Evolutionary conservation across 148 eudicot genomes (phyloP).

Genomic region (Fallopia convolvulus): DNA sequence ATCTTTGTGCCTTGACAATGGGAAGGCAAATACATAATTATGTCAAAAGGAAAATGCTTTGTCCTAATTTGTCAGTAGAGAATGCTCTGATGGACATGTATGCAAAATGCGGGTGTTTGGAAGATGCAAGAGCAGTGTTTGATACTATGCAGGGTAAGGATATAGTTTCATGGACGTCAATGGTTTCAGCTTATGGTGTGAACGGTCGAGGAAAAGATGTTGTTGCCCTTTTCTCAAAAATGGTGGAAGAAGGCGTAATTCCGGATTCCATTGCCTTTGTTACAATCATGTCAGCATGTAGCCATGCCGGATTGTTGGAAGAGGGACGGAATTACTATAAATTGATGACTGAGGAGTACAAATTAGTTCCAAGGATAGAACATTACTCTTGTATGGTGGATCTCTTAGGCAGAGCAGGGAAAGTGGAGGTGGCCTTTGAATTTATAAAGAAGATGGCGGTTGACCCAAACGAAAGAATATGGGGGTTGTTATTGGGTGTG

Average conservation of each 20-base stretch:
- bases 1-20: constrained; percentile 57
- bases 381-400: constrained; percentile 73
- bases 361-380: constrained; percentile 50
- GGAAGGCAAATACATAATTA: constrained; percentile 58
- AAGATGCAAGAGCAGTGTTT: constrained; percentile 62
- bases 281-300: constrained; percentile 70
- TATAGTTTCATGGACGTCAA: constrained; percentile 82
- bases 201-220: constrained; percentile 54
- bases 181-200: constrained; percentile 73
- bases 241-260: constrained; percentile 35
- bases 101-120: constrained; percentile 71
- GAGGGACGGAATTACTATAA: constrained; percentile 46
- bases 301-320: constrained; percentile 66
- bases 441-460: constrained; percentile 47
- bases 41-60: constrained; percentile 37
- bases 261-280: constrained; percentile 78
- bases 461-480: constrained; percentile 56
- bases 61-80: constrained; percentile 57
- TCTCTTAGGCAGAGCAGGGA: constrained; percentile 58
- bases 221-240: constrained; percentile 41
- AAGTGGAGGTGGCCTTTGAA: constrained; percentile 43
- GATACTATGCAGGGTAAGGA: constrained; percentile 48
- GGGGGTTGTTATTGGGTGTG: constrained; percentile 65
- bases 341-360: constrained; percentile 51
- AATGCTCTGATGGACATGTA: constrained; percentile 84